Conservation (phyloP, 1,139 yeast species). For the Hansenula lynferdii region DNA sequence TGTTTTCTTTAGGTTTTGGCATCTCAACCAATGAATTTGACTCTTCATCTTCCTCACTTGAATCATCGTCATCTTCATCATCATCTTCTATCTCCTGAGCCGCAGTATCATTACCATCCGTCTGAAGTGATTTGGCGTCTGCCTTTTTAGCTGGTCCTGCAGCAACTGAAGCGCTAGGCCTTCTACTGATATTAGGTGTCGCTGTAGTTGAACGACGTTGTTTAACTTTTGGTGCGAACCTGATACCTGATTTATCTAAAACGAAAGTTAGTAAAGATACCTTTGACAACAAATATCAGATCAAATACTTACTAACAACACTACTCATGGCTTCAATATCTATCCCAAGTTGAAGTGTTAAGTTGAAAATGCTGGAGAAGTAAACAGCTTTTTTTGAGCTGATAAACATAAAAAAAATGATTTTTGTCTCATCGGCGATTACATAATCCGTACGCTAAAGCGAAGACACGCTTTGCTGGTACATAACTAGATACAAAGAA, state of each 20-base stretch:
- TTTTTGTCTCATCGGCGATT: background rate
- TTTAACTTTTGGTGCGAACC: conserved; percentile 33
- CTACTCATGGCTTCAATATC: conserved; percentile 43
- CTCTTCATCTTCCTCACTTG: conserved; percentile 8
- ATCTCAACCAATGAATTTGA: background rate
- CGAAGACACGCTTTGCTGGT: too few species aligned
- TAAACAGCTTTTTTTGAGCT: too few species aligned
- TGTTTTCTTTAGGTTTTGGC: conserved; percentile 12
- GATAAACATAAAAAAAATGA: background rate
- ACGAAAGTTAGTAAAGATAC: background rate
- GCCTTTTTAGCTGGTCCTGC: background rate
- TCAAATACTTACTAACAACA: conserved; percentile 39
- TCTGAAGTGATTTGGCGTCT: conserved; percentile 14
- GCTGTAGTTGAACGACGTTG: conserved; percentile 28
- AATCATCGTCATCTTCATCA: conserved; percentile 9
- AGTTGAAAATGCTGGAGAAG: too few species aligned
- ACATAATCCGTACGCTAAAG: background rate
- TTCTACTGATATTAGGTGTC: conserved; percentile 14
- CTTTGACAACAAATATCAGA: conserved; percentile 24
- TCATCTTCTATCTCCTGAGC: conserved; percentile 4
- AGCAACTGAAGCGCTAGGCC: conserved; percentile 14
- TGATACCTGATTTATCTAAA: conserved; percentile 33
- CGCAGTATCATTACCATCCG: background rate
- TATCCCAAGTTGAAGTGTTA: too few species aligned
- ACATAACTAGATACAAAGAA: too few species aligned